phyloP scores from a whole-genome alignment of 78 protist genomes.

The Polysphondylium violaceum region DNA sequence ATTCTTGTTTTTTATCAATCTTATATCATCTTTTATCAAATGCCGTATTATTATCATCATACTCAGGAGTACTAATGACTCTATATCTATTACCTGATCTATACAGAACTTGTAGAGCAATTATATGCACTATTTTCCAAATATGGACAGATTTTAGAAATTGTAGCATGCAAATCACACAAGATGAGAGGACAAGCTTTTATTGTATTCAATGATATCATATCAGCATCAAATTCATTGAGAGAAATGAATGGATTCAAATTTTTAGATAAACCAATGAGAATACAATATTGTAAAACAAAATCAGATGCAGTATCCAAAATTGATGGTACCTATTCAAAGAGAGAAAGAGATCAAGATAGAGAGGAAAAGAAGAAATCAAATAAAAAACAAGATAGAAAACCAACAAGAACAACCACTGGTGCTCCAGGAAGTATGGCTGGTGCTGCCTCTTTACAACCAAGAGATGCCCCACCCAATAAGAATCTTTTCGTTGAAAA shows the following conservation, averaged over 20 bases:
- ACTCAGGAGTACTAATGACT: too few relatives aligned
- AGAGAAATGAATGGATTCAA: conserved; percentile 88
- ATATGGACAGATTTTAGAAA: conserved; percentile 89
- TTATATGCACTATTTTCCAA: conserved; percentile 76
- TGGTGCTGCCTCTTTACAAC: conserved; percentile 28
- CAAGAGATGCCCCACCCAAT: conserved; percentile 84
- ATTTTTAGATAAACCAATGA: conserved; percentile 93
- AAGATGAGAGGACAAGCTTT: conserved; percentile 98
- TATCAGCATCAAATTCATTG: conserved; percentile 91
- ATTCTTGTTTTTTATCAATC: background rate
- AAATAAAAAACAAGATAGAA: conserved; percentile 15
- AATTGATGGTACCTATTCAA: conserved; percentile 89
- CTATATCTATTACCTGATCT: too few relatives aligned
- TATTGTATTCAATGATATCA: conserved; percentile 91
- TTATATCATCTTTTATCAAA: background rate
- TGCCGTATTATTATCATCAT: too few relatives aligned
- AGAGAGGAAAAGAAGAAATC: conserved; percentile 29
- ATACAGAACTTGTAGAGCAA: conserved; percentile 71
- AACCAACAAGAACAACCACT: conserved; percentile 1
- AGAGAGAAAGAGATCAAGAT: conserved; percentile 51
- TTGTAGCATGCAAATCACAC: conserved; percentile 90
- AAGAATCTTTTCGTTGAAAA: conserved; percentile 87
- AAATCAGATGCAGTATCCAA: conserved; percentile 92
- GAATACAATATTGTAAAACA: conserved; percentile 77
- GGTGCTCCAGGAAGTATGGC: conserved; percentile 2